Evolutionary conservation across 306 rosid genomes (phyloP), one percentile per base, ranked within the genome.

Genomic region (Adenanthera pavonina): DNA sequence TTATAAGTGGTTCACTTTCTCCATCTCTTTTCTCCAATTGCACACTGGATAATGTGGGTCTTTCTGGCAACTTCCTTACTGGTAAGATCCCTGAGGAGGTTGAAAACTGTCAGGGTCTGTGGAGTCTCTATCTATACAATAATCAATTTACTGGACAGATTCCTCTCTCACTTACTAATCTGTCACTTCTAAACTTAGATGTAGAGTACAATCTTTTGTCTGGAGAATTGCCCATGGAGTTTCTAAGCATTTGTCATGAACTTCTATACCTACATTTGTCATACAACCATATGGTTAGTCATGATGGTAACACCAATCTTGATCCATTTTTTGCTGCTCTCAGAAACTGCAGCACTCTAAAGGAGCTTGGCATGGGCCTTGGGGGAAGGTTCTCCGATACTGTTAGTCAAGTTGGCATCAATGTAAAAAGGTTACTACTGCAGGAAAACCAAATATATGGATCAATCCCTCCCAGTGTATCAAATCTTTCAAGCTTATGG

Each of bases 361-460:
- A 25, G 87, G 97, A 92, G 87, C 90, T 92, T 44, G 92, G 97
- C 15, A 90, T 92, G 92, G 88, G 54, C 61, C 89, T 90, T 44
- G 89, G 94, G n/a, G 97, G 92, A 75, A 82, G 38, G 36, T 65
- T 92, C 70, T 87, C 94, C 35, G 19, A 20, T 43, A 83, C 91
- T 3, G 66, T 88, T 13, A 82, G 83, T 46, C 64, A 67, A 47
- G 83, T 87, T 46, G 81, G 86, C 33, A 40, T 33, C 38, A 65
- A 47, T n/a, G 53, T 90, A 7, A 30, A 20, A 49, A 19, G 35
- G 38, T 36, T 92, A 13, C 67, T 71, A 40, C 66, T 90, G 52
- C 90, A 90, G 74, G 94, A 90, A 72, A 92, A 90, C 78, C 86
- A 78, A n/a, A 78, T 92, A 20, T 78, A 66, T 48, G 97, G 97